Percentiles rank a stretch among this genome's conserved stretches.
Evolutionary conservation across 768 basidiomycete species (phyloP).

Genomic region (Rhizopogon vinicolor): DNA sequence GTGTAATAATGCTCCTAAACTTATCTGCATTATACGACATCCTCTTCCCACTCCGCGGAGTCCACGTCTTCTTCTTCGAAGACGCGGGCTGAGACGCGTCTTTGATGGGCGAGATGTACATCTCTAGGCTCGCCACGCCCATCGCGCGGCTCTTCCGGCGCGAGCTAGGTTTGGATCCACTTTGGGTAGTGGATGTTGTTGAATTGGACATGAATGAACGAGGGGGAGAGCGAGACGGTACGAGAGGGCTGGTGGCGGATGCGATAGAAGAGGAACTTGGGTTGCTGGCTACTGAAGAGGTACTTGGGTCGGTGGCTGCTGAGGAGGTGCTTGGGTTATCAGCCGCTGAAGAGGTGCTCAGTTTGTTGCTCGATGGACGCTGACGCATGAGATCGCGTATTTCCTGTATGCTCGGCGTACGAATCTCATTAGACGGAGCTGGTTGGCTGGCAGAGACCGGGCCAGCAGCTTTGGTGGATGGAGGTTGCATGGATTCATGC

Average conservation of each 20-base stretch:
- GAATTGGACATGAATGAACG: not conserved
- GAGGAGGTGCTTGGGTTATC: not conserved
- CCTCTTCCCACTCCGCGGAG: not conserved
- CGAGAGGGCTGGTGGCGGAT: not conserved
- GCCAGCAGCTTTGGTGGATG: not conserved
- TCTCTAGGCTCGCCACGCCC: not conserved
- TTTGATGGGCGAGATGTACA: not conserved
- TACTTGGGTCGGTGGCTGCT: not conserved
- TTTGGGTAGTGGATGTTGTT: not conserved
- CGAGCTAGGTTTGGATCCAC: not conserved
- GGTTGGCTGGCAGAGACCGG: not conserved
- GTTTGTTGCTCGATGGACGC: not conserved
- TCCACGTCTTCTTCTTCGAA: not conserved
- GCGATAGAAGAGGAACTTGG: not conserved
- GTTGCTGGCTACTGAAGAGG: not conserved
- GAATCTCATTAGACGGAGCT: not conserved
- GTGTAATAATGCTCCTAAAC: not conserved
- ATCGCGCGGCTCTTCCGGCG: not conserved
- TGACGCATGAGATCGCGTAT: not conserved
- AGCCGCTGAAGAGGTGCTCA: not conserved
- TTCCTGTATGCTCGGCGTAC: not conserved
- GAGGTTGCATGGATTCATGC: not conserved
- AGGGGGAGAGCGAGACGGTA: not conserved
- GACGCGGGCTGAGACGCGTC: not conserved
- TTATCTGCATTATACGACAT: not conserved